Evolutionary conservation across 352 stramenopile genomes (phyloP), one percentile per base, ranked within the genome.

Genomic region (Globisporangium abappressorium): DNA sequence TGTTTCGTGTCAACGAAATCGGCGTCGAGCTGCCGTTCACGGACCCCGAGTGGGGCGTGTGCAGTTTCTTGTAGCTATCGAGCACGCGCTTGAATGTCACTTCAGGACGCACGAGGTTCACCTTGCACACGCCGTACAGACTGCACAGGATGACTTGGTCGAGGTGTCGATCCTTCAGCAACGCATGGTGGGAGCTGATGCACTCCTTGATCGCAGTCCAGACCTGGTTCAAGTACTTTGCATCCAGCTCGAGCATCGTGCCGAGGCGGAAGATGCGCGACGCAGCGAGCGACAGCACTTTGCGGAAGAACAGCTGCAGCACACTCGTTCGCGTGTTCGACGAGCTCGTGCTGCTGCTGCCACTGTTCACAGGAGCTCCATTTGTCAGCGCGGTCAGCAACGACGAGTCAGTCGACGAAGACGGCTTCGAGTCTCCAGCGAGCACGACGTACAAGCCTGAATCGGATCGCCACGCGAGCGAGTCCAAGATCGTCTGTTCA

Each of bases 121-220:
- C 85, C 73, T 96, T 96, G 72, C 84, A 93, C 26, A 96, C 87
- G 12, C 82, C 85, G 69, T 94, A 94, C 63, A 95, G 81, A 70
- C 80, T 92, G 69, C 89, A 96, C 43, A 95, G 53, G 26, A 96
- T 80, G 36, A 96, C 81, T 41, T 93, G 76, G 63, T 96, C 89
- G 65, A 96, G 58, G 62, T 95, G 87, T 2, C 88, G 86, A 67
- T 96, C 81, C 60, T 73, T 79, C 34, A 94, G 67, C 24, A 93
- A 65, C 26, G 87, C 70, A 24, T 89, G 78, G 20, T 85, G 77
- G 2, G 79, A 81, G 34, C 78, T 91, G 54, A 96, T 68, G 58
- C 84, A 92, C 69, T 95, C 85, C 67, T 93, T 95, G 36, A 95
- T 81, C 38, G 85, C 85, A 3, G 89, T 95, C 89, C 89, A 96